Percentiles rank a stretch among this genome's conserved stretches.
phyloP scores from a whole-genome alignment of 768 basidiomycete genomes.

The Tulasnella sp. region DNA sequence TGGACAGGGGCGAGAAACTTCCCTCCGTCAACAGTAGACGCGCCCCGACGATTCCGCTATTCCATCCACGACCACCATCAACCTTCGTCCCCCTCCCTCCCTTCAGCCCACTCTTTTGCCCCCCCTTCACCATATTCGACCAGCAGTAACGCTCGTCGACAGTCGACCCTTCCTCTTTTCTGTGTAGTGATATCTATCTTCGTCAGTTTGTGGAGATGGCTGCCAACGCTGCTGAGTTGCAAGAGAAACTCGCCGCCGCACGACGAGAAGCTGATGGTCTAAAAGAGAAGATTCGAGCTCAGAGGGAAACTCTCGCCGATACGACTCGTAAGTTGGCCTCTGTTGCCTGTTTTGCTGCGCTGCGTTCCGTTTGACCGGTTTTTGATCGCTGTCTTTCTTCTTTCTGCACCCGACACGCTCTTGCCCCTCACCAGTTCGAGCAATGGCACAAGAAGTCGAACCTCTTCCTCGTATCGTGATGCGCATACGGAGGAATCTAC shows the following conservation, averaged over 20 bases:
- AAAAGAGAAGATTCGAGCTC: constrained; percentile 97
- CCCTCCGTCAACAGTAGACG: no score
- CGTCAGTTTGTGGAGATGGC: background rate
- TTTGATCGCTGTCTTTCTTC: background rate
- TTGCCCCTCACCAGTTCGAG: constrained; percentile 52
- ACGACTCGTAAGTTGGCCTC: constrained; percentile 66
- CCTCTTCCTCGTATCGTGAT: constrained; percentile 92
- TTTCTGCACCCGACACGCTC: background rate
- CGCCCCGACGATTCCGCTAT: no score
- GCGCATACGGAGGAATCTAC: constrained; percentile 87
- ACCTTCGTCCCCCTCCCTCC: background rate
- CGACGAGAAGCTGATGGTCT: constrained; percentile 91
- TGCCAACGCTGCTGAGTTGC: constrained; percentile 8
- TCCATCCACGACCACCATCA: background rate
- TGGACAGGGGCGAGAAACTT: no score
- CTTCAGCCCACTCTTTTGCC: background rate
- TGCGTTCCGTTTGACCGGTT: background rate
- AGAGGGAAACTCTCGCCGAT: constrained; percentile 94
- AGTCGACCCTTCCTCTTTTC: background rate
- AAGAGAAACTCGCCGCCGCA: constrained; percentile 71
- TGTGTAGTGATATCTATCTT: background rate
- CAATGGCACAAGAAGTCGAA: constrained; percentile 97
- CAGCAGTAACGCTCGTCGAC: background rate
- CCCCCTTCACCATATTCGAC: background rate
- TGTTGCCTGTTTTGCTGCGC: background rate